Conservation (phyloP, 805 yeast species). For the Blastobotrys peoriensis region DNA sequence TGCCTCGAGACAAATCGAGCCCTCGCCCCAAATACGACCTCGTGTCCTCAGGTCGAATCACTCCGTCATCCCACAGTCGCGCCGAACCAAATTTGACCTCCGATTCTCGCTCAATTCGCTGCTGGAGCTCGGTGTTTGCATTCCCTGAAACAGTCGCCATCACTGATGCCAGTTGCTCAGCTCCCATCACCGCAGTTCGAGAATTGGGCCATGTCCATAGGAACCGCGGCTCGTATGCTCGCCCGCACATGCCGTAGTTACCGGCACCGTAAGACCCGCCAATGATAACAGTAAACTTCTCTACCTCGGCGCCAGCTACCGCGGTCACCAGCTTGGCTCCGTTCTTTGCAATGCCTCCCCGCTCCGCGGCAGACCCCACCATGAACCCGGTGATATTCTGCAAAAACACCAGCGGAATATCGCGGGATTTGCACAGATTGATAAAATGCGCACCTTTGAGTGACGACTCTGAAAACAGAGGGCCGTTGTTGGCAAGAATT, state of each 20-base stretch:
- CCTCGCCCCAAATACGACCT: slow-evolving; percentile 27
- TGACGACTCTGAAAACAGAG: slow-evolving; percentile 27
- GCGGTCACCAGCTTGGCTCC: slow-evolving; percentile 31
- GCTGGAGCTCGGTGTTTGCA: slow-evolving; percentile 17
- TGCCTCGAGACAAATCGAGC: slow-evolving; percentile 19
- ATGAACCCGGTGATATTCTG: slow-evolving; percentile 31
- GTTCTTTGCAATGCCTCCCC: slow-evolving; percentile 31
- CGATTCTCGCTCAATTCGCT: slow-evolving; percentile 26
- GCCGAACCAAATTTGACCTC: slow-evolving; percentile 27
- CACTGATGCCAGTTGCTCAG: slow-evolving; percentile 30
- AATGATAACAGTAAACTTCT: slow-evolving; percentile 28
- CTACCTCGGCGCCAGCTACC: slow-evolving; percentile 31
- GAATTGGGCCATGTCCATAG: slow-evolving; percentile 32
- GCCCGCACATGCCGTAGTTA: slow-evolving; percentile 31
- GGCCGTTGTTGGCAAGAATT: slow-evolving; percentile 30
- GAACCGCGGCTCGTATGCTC: slow-evolving; percentile 30
- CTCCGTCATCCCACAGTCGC: slow-evolving; percentile 31
- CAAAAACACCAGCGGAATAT: slow-evolving; percentile 28
- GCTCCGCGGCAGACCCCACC: slow-evolving; percentile 31
- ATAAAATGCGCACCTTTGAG: slow-evolving; percentile 31
- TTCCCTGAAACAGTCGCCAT: slow-evolving; percentile 26
- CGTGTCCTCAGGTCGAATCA: slow-evolving; percentile 28
- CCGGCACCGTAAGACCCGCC: slow-evolving; percentile 32
- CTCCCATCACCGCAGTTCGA: slow-evolving; percentile 30
- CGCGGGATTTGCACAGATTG: slow-evolving; percentile 29